phyloP scores from a whole-genome alignment of 495 filamentous ascomycete species.

The Halenospora varia region DNA sequence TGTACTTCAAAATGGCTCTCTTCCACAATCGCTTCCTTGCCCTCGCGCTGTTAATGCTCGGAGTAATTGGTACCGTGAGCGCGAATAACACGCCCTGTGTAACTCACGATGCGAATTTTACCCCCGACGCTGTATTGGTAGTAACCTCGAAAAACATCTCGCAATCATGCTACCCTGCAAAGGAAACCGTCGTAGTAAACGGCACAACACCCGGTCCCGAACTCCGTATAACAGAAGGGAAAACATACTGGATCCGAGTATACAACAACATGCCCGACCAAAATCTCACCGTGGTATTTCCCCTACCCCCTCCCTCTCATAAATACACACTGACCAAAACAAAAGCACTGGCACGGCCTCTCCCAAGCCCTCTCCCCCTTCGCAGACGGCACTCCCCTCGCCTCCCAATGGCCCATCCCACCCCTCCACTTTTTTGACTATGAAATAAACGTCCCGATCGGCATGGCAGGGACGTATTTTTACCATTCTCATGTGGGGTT shows the following conservation, averaged over 20 bases:
- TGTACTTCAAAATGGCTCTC: no score
- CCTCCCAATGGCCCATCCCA: slow-evolving; percentile 55
- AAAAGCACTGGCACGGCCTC: slow-evolving; percentile 58
- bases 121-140: slow-evolving; percentile 47
- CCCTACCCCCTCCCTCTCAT: not conserved
- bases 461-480: slow-evolving; percentile 53
- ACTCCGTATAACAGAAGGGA: slow-evolving; percentile 41
- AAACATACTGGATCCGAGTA: slow-evolving; percentile 52
- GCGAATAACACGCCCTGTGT: no score
- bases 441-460: slow-evolving; percentile 43
- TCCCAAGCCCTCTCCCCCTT: slow-evolving; percentile 51
- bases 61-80: no score
- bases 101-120: slow-evolving; percentile 37
- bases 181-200: slow-evolving; percentile 46
- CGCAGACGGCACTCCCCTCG: slow-evolving; percentile 49
- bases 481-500: slow-evolving; percentile 58
- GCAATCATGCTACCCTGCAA: slow-evolving; percentile 37
- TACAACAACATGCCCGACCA: slow-evolving; percentile 52
- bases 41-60: no score
- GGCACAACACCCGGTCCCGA: slow-evolving; percentile 49
- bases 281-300: slow-evolving; percentile 52
- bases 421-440: slow-evolving; percentile 60
- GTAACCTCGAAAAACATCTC: slow-evolving; percentile 34
- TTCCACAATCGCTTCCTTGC: no score
- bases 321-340: no score